Conservation (phyloP, 805 yeast genomes). For the Candida hungchunana region DNA sequence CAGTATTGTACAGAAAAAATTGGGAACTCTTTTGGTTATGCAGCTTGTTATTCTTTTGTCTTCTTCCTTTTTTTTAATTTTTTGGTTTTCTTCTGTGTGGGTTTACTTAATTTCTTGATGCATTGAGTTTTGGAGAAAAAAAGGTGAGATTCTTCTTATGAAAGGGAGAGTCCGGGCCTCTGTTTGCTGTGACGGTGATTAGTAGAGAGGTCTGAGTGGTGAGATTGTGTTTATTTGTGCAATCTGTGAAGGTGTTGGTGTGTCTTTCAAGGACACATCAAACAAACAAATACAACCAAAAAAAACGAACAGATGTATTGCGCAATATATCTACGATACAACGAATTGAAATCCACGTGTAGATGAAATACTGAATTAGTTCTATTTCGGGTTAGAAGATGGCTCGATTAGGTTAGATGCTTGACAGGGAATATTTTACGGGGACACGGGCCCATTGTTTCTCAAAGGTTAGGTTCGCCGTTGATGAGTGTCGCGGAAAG, state of each 20-base stretch:
- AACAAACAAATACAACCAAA: constrained; percentile 5
- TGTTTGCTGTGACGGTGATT: too few species aligned
- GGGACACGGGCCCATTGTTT: too few species aligned
- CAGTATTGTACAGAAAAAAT: constrained; percentile 7
- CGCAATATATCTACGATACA: constrained; percentile 19
- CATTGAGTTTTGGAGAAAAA: constrained; percentile 8
- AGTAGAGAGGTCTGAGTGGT: neutral
- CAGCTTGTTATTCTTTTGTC: constrained; percentile 5
- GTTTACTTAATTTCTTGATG: constrained; percentile 12
- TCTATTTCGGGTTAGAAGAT: too few species aligned
- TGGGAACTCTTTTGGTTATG: constrained; percentile 10
- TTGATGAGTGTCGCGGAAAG: too few species aligned
- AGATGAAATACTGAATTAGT: too few species aligned
- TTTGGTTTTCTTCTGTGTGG: constrained; percentile 10
- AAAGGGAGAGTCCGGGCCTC: too few species aligned
- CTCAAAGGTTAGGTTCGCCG: too few species aligned
- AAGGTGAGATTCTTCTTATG: neutral
- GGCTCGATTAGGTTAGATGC: too few species aligned
- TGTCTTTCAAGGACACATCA: neutral
- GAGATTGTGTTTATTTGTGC: neutral
- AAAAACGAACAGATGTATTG: constrained; percentile 8
- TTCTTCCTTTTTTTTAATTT: neutral
- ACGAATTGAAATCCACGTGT: too few species aligned
- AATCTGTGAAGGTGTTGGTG: constrained; percentile 3
- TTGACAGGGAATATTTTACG: too few species aligned